Percentiles rank a stretch among this genome's conserved stretches.
These are phyloP conservation scores for Arachis stenosperma DNA, from an alignment of 306 rosid species.

Conservation along the genomic window DNA sequence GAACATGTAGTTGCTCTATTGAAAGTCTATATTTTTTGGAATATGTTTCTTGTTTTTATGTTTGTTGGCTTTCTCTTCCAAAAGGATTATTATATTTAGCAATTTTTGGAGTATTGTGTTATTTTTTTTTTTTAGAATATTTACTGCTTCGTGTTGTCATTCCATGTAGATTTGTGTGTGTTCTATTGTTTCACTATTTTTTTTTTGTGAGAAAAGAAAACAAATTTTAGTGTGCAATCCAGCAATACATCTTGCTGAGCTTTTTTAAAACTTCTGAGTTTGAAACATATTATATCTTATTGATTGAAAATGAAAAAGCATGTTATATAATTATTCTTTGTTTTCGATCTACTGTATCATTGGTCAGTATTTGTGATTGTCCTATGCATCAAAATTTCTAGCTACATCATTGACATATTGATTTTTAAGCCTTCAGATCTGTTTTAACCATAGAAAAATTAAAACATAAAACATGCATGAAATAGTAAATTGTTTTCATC, in stretches of 20 bases:
- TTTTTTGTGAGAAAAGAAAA: not conserved
- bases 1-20: not conserved
- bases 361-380: too few relatives aligned
- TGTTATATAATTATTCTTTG: not conserved
- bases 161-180: not conserved
- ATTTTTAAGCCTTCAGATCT: not conserved
- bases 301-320: too few relatives aligned
- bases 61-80: constrained; percentile 3
- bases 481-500: not conserved
- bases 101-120: not conserved
- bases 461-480: not conserved
- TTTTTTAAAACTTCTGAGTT: not conserved
- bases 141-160: not conserved
- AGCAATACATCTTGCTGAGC: not conserved
- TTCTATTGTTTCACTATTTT: not conserved
- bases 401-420: not conserved
- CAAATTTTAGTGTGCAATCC: too few relatives aligned
- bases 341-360: not conserved
- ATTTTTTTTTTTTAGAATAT: not conserved
- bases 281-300: not conserved
- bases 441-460: not conserved
- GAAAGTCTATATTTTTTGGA: not conserved
- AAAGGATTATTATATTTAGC: not conserved
- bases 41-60: constrained; percentile 2
- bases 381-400: not conserved